Conservation (phyloP, 805 yeast genomes). For the Zygosaccharomyces kombuchaensis region DNA sequence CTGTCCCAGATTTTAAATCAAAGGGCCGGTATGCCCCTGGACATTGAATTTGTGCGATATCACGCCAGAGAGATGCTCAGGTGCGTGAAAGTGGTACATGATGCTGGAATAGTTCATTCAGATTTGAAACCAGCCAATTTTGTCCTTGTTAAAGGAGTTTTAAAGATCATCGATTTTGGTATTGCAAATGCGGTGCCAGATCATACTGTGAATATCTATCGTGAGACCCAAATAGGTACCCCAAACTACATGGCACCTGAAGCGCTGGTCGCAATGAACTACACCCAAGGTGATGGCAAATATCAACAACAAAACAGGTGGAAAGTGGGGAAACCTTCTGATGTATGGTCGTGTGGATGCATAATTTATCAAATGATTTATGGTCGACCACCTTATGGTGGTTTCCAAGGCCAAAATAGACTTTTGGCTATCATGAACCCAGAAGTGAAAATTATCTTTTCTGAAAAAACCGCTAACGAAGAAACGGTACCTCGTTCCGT, state of each 20-base stretch:
- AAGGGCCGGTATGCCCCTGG: conserved; percentile 49
- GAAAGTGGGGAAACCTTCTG: conserved; percentile 93
- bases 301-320: conserved; percentile 34
- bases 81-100: conserved; percentile 87
- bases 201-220: conserved; percentile 81
- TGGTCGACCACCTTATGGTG: conserved; percentile 87
- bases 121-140: conserved; percentile 73
- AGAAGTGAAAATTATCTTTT: conserved; percentile 62
- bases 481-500: conserved; percentile 63
- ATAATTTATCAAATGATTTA: conserved; percentile 93
- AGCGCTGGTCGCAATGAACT: conserved; percentile 61
- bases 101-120: conserved; percentile 78
- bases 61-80: conserved; percentile 72
- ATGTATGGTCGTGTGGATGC: conserved; percentile 98
- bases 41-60: conserved; percentile 71
- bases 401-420: conserved; percentile 69
- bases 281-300: conserved; percentile 23
- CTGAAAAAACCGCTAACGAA: conserved; percentile 57
- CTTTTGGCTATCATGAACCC: conserved; percentile 84
- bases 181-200: conserved; percentile 93
- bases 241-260: conserved; percentile 99
- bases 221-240: conserved; percentile 91
- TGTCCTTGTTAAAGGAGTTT: conserved; percentile 72
- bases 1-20: conserved; percentile 72
- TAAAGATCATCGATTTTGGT: conserved; percentile 93